Evolutionary conservation across 371 early-diverging fungal species (phyloP).

Genomic region (Rhizopus sp.): DNA sequence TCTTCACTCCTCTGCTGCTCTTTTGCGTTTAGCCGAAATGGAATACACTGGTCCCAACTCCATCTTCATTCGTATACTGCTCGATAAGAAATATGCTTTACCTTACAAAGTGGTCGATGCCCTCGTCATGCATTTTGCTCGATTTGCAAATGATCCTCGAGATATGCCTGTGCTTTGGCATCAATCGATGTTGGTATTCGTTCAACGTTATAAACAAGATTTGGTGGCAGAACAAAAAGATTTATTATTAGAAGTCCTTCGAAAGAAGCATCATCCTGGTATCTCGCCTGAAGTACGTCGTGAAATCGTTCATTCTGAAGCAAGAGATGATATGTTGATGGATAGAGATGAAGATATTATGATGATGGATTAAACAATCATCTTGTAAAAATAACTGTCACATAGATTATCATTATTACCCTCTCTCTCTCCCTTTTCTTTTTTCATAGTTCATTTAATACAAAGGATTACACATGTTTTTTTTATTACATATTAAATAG

Average conservation of each 20-base stretch:
- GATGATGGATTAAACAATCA: constrained; percentile 48
- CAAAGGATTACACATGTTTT: not conserved
- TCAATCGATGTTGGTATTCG: constrained; percentile 93
- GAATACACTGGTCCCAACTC: constrained; percentile 95
- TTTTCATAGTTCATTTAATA: not conserved
- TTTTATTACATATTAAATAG: not conserved
- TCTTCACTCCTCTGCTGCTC: constrained; percentile 93
- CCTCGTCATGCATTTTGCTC: constrained; percentile 91
- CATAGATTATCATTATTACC: constrained; percentile 17
- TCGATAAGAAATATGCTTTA: constrained; percentile 98
- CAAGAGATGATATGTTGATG: constrained; percentile 62
- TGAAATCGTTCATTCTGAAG: constrained; percentile 71
- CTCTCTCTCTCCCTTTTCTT: not conserved
- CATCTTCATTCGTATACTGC: constrained; percentile 91
- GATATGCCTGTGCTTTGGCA: constrained; percentile 98
- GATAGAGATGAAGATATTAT: constrained; percentile 32
- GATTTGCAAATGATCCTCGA: constrained; percentile 82
- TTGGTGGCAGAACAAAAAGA: constrained; percentile 94
- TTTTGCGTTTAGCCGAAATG: constrained; percentile 95
- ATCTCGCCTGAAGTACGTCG: constrained; percentile 94
- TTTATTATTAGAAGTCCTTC: constrained; percentile 80
- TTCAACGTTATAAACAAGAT: constrained; percentile 95
- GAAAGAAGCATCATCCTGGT: constrained; percentile 73
- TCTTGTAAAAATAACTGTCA: constrained; percentile 19
- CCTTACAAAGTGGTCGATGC: constrained; percentile 96